Conservation (phyloP, 441 rosid genomes). For the Cnidoscolus chayamansa region DNA sequence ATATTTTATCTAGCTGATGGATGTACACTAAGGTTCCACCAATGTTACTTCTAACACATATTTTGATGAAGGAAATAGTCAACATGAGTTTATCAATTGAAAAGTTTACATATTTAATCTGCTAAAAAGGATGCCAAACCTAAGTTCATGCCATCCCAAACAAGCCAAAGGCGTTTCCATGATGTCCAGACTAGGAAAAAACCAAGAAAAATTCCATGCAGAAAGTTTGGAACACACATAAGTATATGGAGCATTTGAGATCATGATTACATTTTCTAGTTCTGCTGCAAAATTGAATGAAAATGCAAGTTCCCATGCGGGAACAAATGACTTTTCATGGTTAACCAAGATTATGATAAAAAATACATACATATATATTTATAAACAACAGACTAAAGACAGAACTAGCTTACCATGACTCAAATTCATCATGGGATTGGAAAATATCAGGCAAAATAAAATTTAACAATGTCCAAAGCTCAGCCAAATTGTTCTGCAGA, state of each 20-base stretch:
- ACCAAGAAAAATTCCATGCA: not conserved
- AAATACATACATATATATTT: not conserved
- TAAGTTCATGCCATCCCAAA: not conserved
- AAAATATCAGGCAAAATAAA: constrained; percentile 95
- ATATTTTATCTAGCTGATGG: not conserved
- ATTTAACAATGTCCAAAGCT: constrained; percentile 93
- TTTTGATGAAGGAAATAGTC: not conserved
- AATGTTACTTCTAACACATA: not conserved
- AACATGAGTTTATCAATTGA: not conserved
- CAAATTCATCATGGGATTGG: constrained; percentile 88
- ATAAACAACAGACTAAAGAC: not conserved
- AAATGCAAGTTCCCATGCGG: not conserved
- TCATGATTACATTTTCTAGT: not conserved
- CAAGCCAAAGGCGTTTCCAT: not conserved
- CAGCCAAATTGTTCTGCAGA: constrained; percentile 88
- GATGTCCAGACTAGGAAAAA: too few species aligned
- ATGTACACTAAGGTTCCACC: not conserved
- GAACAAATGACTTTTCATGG: not conserved
- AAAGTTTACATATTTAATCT: not conserved
- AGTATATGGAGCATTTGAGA: not conserved
- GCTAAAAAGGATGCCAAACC: not conserved
- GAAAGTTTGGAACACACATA: not conserved
- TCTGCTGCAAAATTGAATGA: not conserved
- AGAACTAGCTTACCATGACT: constrained; percentile 64
- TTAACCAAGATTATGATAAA: not conserved